These are phyloP conservation scores for Zoysia matrella DNA, from an alignment of 202 grass and related monocot genomes.

Conservation along the genomic window DNA sequence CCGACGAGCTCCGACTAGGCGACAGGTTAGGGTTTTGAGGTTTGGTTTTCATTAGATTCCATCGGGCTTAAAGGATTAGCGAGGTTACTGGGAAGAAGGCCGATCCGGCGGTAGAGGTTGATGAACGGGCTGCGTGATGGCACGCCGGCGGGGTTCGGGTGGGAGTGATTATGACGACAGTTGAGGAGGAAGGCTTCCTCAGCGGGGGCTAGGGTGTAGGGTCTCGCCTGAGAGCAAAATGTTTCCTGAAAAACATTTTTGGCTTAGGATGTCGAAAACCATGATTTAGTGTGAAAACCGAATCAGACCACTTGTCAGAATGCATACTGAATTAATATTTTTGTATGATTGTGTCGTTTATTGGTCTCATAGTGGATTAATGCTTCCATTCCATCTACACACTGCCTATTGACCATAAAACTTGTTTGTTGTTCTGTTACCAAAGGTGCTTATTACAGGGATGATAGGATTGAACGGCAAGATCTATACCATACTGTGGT, in stretches of 20 bases:
- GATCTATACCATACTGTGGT: background rate
- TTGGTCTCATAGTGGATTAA: background rate
- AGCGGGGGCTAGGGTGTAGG: too few relatives aligned
- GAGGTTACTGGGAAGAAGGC: too few relatives aligned
- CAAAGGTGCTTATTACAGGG: constrained; percentile 37
- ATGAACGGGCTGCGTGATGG: too few relatives aligned
- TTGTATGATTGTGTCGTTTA: background rate
- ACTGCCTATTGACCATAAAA: background rate
- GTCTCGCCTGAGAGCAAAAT: too few relatives aligned
- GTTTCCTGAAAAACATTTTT: background rate
- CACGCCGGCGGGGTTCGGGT: too few relatives aligned
- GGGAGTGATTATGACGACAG: too few relatives aligned
- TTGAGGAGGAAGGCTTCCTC: too few relatives aligned
- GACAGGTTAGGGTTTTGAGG: too few relatives aligned
- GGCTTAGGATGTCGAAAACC: background rate
- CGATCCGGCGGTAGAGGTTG: too few relatives aligned
- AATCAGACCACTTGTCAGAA: background rate
- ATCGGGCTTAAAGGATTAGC: too few relatives aligned
- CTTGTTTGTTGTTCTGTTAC: constrained; percentile 21
- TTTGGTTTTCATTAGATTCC: too few relatives aligned
- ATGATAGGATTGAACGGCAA: constrained; percentile 10
- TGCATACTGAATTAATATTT: background rate
- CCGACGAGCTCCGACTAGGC: too few relatives aligned
- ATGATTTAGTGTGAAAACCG: background rate
- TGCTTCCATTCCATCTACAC: constrained; percentile 1